Conservation (phyloP, 2,329 filamentous ascomycete species). For the Aureobasidium sp. region DNA sequence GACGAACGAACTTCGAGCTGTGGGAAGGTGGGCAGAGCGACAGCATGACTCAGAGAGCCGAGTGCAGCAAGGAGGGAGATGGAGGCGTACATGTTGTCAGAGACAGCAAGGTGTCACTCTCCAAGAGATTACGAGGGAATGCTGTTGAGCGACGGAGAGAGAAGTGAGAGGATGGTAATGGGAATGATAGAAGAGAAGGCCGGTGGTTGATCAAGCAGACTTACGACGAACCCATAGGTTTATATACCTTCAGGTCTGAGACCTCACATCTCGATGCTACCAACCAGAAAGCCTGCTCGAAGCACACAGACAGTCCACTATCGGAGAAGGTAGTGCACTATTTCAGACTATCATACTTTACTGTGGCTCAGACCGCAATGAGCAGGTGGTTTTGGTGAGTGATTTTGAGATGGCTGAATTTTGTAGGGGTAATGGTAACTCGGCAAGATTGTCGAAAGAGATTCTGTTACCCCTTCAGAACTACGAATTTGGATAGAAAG, state of each 20-base stretch:
- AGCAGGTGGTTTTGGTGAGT: neutral
- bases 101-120: neutral
- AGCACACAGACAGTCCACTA: neutral
- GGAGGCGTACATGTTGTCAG: neutral
- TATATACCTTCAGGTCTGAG: neutral
- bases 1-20: neutral
- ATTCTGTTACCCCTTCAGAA: conserved; percentile 13
- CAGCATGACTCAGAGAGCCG: neutral
- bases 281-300: neutral
- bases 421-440: conserved; percentile 9
- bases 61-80: conserved; percentile 1
- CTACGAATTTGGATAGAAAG: too few relatives aligned
- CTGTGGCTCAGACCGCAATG: neutral
- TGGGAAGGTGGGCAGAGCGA: neutral
- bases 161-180: neutral
- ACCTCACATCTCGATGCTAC: neutral
- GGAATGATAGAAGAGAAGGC: neutral
- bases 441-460: neutral
- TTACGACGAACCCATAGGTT: neutral
- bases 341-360: neutral
- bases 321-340: neutral
- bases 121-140: neutral
- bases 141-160: neutral
- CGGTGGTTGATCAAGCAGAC: neutral
- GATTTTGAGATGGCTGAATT: neutral